These are phyloP conservation scores for Irpex lacteus DNA, from an alignment of 1,284 basidiomycete genomes.

Conservation along the genomic window DNA sequence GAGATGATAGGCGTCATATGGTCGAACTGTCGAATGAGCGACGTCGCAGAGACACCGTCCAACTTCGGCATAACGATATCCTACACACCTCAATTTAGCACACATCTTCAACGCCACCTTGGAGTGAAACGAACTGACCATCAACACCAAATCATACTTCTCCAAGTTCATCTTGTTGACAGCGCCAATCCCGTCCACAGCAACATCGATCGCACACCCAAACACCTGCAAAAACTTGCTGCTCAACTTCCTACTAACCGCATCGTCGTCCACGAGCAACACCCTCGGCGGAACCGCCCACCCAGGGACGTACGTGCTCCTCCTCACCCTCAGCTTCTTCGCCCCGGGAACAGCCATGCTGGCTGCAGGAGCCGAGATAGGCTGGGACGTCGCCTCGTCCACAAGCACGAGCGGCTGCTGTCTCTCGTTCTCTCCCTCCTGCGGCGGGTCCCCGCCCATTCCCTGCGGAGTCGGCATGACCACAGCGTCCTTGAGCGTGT, in stretches of 20 bases:
- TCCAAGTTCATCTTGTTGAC: constrained; percentile 96
- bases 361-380: constrained; percentile 2
- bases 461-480: constrained; percentile 33
- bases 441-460: constrained; percentile 30
- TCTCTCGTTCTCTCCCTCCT: constrained; percentile 24
- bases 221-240: constrained; percentile 96
- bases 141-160: constrained; percentile 92
- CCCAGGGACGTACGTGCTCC: constrained; percentile 82
- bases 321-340: constrained; percentile 59
- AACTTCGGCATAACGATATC: constrained; percentile 95
- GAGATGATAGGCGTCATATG: constrained; percentile 94
- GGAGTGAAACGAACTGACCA: constrained; percentile 55
- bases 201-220: constrained; percentile 93
- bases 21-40: constrained; percentile 92
- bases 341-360: constrained; percentile 25
- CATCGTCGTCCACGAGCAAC: constrained; percentile 93
- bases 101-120: background rate
- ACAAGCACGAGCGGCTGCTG: constrained; percentile 23
- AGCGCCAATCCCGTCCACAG: constrained; percentile 90
- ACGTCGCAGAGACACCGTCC: constrained; percentile 89
- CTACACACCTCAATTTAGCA: constrained; percentile 33
- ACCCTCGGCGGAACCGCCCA: constrained; percentile 88
- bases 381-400: constrained; percentile 17
- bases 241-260: constrained; percentile 83
- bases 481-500: constrained; percentile 17